Evolutionary conservation across 495 filamentous ascomycete species (phyloP).

Genomic region (Hypoxylon fragiforme): DNA sequence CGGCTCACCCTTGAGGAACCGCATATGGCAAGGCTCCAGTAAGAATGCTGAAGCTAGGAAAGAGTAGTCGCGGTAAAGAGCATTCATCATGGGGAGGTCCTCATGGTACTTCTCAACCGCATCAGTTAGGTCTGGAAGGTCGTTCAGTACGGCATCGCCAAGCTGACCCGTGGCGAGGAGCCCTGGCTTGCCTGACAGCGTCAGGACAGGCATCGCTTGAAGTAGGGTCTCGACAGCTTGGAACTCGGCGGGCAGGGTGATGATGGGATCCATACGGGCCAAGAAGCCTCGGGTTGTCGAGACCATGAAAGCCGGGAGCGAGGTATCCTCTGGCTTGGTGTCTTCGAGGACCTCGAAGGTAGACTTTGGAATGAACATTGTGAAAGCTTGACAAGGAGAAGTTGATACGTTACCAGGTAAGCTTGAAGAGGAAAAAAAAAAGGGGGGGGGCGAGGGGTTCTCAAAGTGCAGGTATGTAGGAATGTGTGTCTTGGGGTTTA

Average conservation of each 20-base stretch:
- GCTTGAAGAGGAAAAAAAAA: too few species aligned
- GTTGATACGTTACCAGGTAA: too few species aligned
- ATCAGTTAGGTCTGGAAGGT: constrained; percentile 74
- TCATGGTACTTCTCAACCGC: constrained; percentile 68
- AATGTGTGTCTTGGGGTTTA: too few species aligned
- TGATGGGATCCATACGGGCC: constrained; percentile 64
- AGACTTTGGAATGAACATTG: constrained; percentile 35
- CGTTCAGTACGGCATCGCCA: constrained; percentile 65
- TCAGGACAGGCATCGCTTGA: constrained; percentile 74
- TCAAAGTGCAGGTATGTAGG: too few species aligned
- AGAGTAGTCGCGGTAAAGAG: constrained; percentile 85
- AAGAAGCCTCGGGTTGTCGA: constrained; percentile 82
- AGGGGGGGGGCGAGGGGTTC: not conserved
- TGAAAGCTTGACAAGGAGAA: not conserved
- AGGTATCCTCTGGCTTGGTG: constrained; percentile 44
- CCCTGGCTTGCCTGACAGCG: constrained; percentile 66
- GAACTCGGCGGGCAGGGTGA: constrained; percentile 69
- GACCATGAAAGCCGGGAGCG: constrained; percentile 83
- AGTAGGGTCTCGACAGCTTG: constrained; percentile 68
- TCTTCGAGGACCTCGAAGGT: constrained; percentile 45
- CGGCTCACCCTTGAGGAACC: constrained; percentile 63
- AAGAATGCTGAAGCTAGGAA: constrained; percentile 87
- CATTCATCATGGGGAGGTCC: constrained; percentile 76
- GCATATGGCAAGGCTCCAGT: constrained; percentile 89
- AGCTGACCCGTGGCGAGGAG: constrained; percentile 73